phyloP scores from a whole-genome alignment of 225 moss, liverwort and hornwort species.

The Polytrichum commune region DNA sequence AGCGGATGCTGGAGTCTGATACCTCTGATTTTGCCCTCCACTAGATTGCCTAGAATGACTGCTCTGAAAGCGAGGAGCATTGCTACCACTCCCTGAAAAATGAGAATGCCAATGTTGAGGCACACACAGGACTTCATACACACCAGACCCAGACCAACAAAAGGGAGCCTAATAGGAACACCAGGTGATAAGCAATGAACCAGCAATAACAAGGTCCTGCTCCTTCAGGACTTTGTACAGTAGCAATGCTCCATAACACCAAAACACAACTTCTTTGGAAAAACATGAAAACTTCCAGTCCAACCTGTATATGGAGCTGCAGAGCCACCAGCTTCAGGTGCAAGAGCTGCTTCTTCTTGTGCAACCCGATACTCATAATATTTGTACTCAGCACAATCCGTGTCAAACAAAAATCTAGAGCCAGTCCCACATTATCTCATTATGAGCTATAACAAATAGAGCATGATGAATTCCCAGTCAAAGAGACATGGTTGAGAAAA shows the following conservation, averaged over 20 bases:
- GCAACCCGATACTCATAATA: constrained; percentile 83
- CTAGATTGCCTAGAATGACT: constrained; percentile 41
- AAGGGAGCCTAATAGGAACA: not conserved
- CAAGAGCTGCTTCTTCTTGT: constrained; percentile 68
- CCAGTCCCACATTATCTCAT: constrained; percentile 3
- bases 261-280: too few relatives aligned
- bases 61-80: constrained; percentile 31
- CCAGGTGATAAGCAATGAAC: not conserved
- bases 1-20: constrained; percentile 93
- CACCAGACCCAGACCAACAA: not conserved
- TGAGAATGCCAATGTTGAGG: not conserved
- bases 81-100: constrained; percentile 51
- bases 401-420: constrained; percentile 88
- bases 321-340: constrained; percentile 30
- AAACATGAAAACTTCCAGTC: not conserved
- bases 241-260: too few relatives aligned
- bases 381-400: constrained; percentile 76
- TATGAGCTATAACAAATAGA: not conserved
- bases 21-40: constrained; percentile 73
- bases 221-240: not conserved
- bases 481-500: not conserved
- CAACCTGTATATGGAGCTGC: constrained; percentile 56
- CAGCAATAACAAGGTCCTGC: not conserved
- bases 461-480: not conserved
- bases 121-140: not conserved